Percentiles rank a stretch among this genome's conserved stretches.
These are phyloP conservation scores for Anisodus acutangulus DNA, from an alignment of 257 asterid genomes.

Conservation along the genomic window DNA sequence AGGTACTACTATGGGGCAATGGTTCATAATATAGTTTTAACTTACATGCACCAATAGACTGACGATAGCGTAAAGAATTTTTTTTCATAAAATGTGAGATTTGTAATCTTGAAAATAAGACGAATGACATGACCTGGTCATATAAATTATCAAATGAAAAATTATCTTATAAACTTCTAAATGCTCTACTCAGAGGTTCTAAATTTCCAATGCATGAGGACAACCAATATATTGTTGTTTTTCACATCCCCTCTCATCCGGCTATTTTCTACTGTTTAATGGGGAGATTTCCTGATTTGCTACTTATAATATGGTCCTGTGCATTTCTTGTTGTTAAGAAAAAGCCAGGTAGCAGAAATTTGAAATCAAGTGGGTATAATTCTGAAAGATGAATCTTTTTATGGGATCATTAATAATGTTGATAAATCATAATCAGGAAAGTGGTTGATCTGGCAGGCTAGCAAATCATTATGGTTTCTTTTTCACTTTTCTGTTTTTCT, in stretches of 20 bases:
- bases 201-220: neutral
- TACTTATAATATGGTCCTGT: too few species aligned
- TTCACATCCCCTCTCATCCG: neutral
- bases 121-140: neutral
- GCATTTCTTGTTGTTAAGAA: neutral
- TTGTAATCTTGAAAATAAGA: neutral
- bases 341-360: neutral
- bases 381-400: neutral
- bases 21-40: neutral
- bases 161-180: neutral
- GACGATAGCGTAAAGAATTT: neutral
- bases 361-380: neutral
- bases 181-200: neutral
- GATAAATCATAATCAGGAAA: neutral
- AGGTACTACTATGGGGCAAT: neutral
- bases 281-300: too few species aligned
- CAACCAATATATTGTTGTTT: neutral
- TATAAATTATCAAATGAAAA: neutral
- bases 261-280: neutral
- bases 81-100: neutral
- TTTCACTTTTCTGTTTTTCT: neutral
- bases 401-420: neutral
- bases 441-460: neutral
- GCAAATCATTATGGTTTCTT: neutral
- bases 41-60: neutral